These are phyloP conservation scores for Trametes coccinea DNA, from an alignment of 768 basidiomycete genomes.

Conservation along the genomic window DNA sequence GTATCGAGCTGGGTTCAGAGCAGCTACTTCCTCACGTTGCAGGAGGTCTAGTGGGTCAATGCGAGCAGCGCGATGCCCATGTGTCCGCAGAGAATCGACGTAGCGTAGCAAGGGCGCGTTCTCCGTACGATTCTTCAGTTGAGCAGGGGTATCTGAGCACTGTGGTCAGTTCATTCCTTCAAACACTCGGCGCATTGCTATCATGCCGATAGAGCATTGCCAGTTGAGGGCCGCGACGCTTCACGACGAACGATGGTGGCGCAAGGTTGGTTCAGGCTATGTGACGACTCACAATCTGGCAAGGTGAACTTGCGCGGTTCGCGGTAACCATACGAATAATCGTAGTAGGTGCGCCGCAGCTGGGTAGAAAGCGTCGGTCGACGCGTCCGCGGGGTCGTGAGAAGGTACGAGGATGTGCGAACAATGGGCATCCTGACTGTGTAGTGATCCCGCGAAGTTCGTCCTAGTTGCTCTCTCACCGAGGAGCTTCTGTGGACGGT, in stretches of 20 bases:
- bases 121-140: constrained; percentile 63
- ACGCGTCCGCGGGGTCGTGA: constrained; percentile 15
- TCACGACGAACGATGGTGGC: no score
- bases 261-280: not conserved
- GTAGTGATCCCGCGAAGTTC: not conserved
- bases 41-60: constrained; percentile 90
- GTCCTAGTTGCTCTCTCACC: not conserved
- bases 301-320: constrained; percentile 61
- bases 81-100: constrained; percentile 83
- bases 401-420: constrained; percentile 11
- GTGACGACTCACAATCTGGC: constrained; percentile 63
- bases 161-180: not conserved
- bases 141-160: constrained; percentile 56
- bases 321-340: constrained; percentile 79
- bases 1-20: constrained; percentile 76
- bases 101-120: constrained; percentile 86
- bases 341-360: constrained; percentile 52
- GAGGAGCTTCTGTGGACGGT: not conserved
- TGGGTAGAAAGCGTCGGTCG: constrained; percentile 15
- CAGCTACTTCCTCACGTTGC: constrained; percentile 76
- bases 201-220: no score
- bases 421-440: constrained; percentile 5
- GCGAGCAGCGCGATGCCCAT: constrained; percentile 81
- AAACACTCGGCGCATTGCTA: not conserved
- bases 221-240: no score